These are phyloP conservation scores for Lathyrus oleraceus DNA, from an alignment of 306 rosid species.

Conservation along the genomic window DNA sequence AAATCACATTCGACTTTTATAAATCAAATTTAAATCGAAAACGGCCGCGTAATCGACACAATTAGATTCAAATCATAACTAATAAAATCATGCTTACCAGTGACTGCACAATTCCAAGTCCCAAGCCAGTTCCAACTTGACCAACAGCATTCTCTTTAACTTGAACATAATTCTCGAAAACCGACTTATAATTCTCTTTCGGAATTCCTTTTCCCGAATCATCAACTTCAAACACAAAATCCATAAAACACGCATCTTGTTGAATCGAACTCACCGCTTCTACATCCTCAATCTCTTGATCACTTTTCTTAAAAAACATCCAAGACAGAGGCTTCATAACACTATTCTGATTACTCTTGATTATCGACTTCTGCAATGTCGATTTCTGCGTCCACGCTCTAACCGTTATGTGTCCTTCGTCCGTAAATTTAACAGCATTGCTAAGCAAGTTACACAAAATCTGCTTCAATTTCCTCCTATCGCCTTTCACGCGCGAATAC, in stretches of 20 bases:
- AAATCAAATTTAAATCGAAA: not conserved
- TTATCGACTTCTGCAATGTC: constrained; percentile 43
- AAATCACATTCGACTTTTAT: not conserved
- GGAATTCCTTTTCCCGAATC: constrained; percentile 93
- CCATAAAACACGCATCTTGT: constrained; percentile 44
- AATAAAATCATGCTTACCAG: constrained; percentile 47
- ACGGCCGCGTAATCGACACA: not conserved
- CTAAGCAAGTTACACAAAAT: constrained; percentile 65
- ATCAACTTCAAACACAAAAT: constrained; percentile 77
- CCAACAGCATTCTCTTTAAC: constrained; percentile 62
- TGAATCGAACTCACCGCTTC: constrained; percentile 40
- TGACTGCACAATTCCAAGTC: constrained; percentile 90
- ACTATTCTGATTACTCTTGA: constrained; percentile 28
- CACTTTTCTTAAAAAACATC: constrained; percentile 44
- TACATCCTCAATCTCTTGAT: constrained; percentile 2
- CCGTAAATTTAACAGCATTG: constrained; percentile 84
- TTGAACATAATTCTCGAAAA: constrained; percentile 80
- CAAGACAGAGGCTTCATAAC: constrained; percentile 28
- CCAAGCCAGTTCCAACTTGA: constrained; percentile 83
- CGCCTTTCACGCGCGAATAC: constrained; percentile 63
- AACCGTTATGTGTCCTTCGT: constrained; percentile 61
- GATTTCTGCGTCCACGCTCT: constrained; percentile 65
- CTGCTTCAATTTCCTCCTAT: constrained; percentile 77
- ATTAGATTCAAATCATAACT: not conserved
- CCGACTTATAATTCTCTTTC: constrained; percentile 58